Conservation (phyloP, 768 basidiomycete species). For the Antrodiella citrinella region DNA sequence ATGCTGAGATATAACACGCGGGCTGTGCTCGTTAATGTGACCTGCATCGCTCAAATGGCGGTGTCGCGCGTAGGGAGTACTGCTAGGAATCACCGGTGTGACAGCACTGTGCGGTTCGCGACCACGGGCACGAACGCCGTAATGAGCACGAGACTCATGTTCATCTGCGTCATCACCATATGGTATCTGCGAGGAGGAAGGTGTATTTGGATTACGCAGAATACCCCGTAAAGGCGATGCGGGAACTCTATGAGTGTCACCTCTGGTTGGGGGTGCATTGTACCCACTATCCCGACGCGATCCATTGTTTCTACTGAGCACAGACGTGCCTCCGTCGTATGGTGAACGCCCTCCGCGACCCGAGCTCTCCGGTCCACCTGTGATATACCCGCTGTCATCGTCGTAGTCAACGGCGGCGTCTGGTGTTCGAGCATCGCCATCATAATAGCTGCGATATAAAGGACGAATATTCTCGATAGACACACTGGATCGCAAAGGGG, state of each 20-base stretch:
- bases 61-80: background rate
- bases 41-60: background rate
- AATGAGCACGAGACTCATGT: too few species aligned
- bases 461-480: background rate
- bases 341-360: background rate
- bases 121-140: too few species aligned
- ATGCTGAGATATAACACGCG: background rate
- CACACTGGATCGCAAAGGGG: too few species aligned
- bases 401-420: background rate
- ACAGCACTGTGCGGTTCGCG: too few species aligned
- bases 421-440: background rate
- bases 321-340: background rate
- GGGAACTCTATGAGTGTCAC: too few species aligned
- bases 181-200: background rate
- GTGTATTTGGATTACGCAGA: background rate
- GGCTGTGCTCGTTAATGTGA: background rate
- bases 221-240: background rate
- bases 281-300: background rate
- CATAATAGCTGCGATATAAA: background rate
- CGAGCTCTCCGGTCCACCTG: background rate
- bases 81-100: too few species aligned
- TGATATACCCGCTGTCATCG: background rate
- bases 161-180: too few species aligned
- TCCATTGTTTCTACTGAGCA: background rate
- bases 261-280: too few species aligned